These are phyloP conservation scores for Trichoderma erinaceum DNA, from an alignment of 495 filamentous ascomycete species.

Conservation along the genomic window DNA sequence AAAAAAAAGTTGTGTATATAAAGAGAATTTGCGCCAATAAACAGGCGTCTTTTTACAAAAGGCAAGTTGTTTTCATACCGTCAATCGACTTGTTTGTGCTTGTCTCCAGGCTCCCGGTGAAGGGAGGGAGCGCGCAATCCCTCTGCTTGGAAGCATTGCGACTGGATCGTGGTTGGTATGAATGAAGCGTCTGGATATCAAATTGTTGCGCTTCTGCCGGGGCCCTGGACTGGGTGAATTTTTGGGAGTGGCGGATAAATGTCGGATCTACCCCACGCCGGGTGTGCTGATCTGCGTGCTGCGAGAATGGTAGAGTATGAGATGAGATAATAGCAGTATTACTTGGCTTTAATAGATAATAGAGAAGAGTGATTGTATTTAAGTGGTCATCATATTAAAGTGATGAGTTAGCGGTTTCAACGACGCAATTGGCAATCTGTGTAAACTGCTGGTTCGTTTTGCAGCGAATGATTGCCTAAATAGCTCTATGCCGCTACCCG, in stretches of 20 bases:
- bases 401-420: background rate
- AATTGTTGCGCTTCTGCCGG: background rate
- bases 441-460: background rate
- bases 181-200: slow-evolving; percentile 1
- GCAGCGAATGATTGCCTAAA: background rate
- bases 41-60: no score
- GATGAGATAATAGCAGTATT: background rate
- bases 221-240: background rate
- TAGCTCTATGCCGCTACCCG: background rate
- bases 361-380: background rate
- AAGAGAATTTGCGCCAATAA: background rate
- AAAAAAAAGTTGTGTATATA: background rate
- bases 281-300: background rate
- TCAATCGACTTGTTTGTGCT: background rate
- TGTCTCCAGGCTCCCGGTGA: slow-evolving; percentile 9
- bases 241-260: slow-evolving; percentile 3
- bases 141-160: slow-evolving; percentile 51
- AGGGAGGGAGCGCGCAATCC: slow-evolving; percentile 26
- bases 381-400: background rate
- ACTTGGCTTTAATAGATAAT: background rate
- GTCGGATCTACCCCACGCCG: slow-evolving; percentile 10
- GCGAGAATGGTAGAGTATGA: no score
- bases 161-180: background rate
- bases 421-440: background rate
- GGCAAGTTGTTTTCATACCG: background rate